Conservation (phyloP, 768 basidiomycete species). For the Mycena capillaripes region DNA sequence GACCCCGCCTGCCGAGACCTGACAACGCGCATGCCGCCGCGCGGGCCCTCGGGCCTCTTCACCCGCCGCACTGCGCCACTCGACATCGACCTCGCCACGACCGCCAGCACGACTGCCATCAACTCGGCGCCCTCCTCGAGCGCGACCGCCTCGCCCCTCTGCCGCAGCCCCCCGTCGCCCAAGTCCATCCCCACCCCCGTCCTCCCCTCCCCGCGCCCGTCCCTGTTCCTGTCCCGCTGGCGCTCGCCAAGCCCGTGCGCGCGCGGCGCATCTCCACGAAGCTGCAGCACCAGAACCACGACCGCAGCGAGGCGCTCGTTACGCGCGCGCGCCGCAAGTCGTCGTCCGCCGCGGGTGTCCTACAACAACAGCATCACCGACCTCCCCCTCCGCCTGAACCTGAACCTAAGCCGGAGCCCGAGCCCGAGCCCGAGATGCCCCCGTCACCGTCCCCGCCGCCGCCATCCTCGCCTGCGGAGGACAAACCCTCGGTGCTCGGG, state of each 20-base stretch:
- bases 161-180: neutral
- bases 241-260: slow-evolving; percentile 19
- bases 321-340: slow-evolving; percentile 4
- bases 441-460: neutral
- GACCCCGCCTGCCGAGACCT: slow-evolving; percentile 32
- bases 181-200: neutral
- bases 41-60: slow-evolving; percentile 34
- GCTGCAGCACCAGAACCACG: slow-evolving; percentile 27
- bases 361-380: neutral
- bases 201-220: too few relatives aligned
- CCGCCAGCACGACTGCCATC: slow-evolving; percentile 19
- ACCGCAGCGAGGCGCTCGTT: slow-evolving; percentile 10
- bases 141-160: neutral
- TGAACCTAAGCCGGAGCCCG: neutral
- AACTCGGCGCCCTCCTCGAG: slow-evolving; percentile 1
- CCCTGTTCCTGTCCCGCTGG: neutral
- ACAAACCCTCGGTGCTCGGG: slow-evolving; percentile 19
- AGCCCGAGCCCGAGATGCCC: neutral
- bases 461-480: neutral
- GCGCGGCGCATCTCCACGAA: slow-evolving; percentile 33
- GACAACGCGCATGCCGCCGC: slow-evolving; percentile 34
- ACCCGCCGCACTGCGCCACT: slow-evolving; percentile 1
- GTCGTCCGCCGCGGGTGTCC: too few relatives aligned
- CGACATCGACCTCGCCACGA: neutral
- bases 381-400: neutral